Conservation (phyloP, 176 grass and related monocot species). For the Oryza punctata region DNA sequence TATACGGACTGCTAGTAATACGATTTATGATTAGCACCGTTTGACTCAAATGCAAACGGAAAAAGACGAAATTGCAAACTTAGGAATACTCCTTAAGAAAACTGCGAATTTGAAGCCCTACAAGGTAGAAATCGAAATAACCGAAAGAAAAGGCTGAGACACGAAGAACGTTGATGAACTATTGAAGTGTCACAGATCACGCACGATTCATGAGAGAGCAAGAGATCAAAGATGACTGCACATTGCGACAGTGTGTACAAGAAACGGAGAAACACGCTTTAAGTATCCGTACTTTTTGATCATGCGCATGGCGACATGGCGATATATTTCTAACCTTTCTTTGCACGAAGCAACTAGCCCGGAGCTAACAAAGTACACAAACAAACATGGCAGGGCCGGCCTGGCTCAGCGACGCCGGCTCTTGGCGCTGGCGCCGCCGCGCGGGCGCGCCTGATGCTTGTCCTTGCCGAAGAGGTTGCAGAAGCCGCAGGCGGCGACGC, state of each 20-base stretch:
- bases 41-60: background rate
- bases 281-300: background rate
- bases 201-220: too few relatives aligned
- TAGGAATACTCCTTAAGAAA: background rate
- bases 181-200: background rate
- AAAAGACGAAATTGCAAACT: background rate
- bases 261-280: background rate
- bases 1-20: background rate
- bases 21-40: background rate
- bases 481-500: conserved; percentile 72
- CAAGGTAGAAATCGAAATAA: background rate
- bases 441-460: background rate
- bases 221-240: background rate
- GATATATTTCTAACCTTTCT: background rate
- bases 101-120: background rate
- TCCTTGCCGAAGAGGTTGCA: conserved; percentile 76
- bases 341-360: background rate
- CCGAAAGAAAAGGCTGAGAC: background rate
- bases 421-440: conserved; percentile 8
- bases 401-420: conserved; percentile 29
- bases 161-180: background rate
- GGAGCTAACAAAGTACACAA: background rate
- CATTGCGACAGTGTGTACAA: background rate
- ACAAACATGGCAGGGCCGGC: background rate
- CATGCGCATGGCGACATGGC: background rate